Percentiles rank a stretch among this genome's conserved stretches.
Evolutionary conservation across 1,284 basidiomycete species (phyloP).

Genomic region (Microbotryum violaceum): DNA sequence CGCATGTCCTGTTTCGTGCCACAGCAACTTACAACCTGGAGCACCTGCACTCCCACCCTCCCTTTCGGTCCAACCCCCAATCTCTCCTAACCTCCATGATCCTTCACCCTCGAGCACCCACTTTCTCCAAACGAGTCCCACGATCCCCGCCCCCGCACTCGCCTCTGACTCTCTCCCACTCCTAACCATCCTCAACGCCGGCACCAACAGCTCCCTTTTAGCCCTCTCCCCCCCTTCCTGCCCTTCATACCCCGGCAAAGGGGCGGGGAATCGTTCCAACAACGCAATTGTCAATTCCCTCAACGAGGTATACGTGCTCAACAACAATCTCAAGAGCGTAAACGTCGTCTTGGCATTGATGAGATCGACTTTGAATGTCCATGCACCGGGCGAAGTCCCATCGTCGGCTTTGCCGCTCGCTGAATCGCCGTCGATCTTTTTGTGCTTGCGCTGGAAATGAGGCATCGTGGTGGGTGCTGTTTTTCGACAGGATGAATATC

Average conservation of each 20-base stretch:
- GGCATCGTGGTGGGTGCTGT: slow-evolving; percentile 19
- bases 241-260: slow-evolving; percentile 29
- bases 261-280: slow-evolving; percentile 27
- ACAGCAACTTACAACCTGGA: slow-evolving; percentile 9
- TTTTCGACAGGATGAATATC: slow-evolving; percentile 25
- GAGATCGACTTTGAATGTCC: slow-evolving; percentile 25
- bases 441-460: slow-evolving; percentile 20
- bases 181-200: slow-evolving; percentile 29
- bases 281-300: slow-evolving; percentile 21
- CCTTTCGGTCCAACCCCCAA: slow-evolving; percentile 20
- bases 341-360: slow-evolving; percentile 22
- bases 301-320: slow-evolving; percentile 26
- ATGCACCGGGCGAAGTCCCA: neutral
- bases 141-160: slow-evolving; percentile 32
- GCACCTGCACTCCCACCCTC: slow-evolving; percentile 1
- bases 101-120: slow-evolving; percentile 32
- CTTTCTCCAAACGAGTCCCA: slow-evolving; percentile 34
- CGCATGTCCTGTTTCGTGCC: neutral
- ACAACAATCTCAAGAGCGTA: slow-evolving; percentile 19
- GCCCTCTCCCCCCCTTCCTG: slow-evolving; percentile 10
- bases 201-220: slow-evolving; percentile 19
- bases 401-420: neutral
- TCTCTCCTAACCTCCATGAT: slow-evolving; percentile 14
- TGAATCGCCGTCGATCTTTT: slow-evolving; percentile 3
- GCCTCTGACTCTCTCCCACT: slow-evolving; percentile 30